Evolutionary conservation across 2,329 filamentous ascomycete species (phyloP), one percentile per base, ranked within the genome.

Genomic region (Aspergillus sergii): DNA sequence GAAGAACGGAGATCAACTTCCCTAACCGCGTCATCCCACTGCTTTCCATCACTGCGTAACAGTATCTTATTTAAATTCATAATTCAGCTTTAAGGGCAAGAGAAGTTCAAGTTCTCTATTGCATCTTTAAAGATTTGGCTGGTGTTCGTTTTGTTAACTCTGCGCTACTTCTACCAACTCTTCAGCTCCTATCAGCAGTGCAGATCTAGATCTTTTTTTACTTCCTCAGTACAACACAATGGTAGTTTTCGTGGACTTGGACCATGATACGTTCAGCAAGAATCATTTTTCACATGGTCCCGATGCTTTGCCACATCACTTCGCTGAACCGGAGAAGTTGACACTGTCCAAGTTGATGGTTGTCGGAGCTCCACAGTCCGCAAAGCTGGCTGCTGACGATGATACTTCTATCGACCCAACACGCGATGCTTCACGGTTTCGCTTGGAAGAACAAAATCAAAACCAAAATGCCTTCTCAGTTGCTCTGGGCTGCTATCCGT

Each of bases 401-500:
- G 63, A 61, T 43, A 53, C 56, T 43, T 62, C 63, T 54, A 58
- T 58, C 57, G 43, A 55, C 46, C 36, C 46, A n/a, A 60, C 53
- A 9, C 48, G 32, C 46, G 36, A 63, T 30, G 30, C 45, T 56
- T 9, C 56, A 39, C 14, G 23, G 23, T 12, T 23, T 61, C 16
- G 28, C 23, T 45, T 34, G 59, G 50, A 66, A 64, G 62, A 57
- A 50, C 58, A 64, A 50, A 36, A 57, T 60, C 65, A 61, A 26
- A 78, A 77, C 59, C 63, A 71, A 30, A 76, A 75, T 68, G 71
- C 71, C 32, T 78, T 82, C 64, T 80, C 79, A 45, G 77, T 77
- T 62, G 79, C 78, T 58, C 68, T 83, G 70, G 78, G 78, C 60
- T 83, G 81, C 70, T 83, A 83, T 73, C 81, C 81, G 81, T 83